Evolutionary conservation across 2,329 filamentous ascomycete species (phyloP).

Genomic region (Scedosporium dehoogii): DNA sequence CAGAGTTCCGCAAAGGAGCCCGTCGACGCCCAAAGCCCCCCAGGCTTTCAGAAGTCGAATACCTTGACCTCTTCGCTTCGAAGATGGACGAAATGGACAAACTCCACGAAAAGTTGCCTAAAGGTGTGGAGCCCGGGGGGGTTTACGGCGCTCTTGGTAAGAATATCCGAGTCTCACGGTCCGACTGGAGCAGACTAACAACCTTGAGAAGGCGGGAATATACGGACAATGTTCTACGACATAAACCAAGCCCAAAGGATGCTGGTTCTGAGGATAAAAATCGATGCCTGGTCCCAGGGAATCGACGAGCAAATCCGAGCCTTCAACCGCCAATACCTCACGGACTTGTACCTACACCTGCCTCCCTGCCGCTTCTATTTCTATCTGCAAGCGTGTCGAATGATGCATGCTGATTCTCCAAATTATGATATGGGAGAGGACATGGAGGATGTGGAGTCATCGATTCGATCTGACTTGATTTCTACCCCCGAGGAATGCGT

Average conservation of each 20-base stretch:
- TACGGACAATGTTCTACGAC: conserved; percentile 14
- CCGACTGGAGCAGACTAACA: background rate
- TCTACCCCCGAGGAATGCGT: background rate
- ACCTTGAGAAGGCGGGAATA: conserved; percentile 14
- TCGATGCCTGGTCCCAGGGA: conserved; percentile 17
- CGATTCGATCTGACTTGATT: background rate
- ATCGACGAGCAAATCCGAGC: conserved; percentile 15
- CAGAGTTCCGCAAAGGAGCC: background rate
- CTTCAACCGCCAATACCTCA: conserved; percentile 13
- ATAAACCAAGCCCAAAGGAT: conserved; percentile 15
- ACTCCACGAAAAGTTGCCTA: background rate
- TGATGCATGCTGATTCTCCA: background rate
- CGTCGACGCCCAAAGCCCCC: no score
- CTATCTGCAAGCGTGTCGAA: conserved; percentile 7
- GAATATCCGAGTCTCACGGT: background rate
- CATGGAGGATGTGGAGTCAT: no score
- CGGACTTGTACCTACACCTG: conserved; percentile 14
- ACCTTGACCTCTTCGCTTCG: background rate
- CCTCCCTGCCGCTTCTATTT: conserved; percentile 15
- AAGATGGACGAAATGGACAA: background rate
- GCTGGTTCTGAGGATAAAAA: conserved; percentile 18
- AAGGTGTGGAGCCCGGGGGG: background rate
- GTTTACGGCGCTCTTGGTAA: conserved; percentile 11
- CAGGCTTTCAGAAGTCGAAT: no score
- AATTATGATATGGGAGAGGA: background rate